Conservation (phyloP, 495 filamentous ascomycete species). For the Pyrenula massariospora region DNA sequence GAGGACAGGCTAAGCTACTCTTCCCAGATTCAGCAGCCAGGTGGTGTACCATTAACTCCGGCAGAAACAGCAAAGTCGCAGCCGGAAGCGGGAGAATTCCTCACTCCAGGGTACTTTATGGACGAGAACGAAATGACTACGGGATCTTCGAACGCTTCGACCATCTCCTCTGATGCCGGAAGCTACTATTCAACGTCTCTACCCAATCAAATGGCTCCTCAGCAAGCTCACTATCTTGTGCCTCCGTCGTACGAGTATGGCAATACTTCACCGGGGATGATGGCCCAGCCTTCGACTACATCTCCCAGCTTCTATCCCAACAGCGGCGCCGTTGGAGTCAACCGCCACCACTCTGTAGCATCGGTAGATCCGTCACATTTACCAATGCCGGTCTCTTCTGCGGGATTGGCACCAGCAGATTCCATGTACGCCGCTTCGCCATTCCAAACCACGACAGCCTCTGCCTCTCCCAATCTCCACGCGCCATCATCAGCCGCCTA, state of each 20-base stretch:
- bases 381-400: neutral
- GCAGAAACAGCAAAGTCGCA: neutral
- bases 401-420: neutral
- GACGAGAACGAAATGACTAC: neutral
- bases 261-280: neutral
- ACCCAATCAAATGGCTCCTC: neutral
- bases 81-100: neutral
- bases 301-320: neutral
- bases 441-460: neutral
- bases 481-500: conserved; percentile 15
- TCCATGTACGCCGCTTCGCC: neutral
- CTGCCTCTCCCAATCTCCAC: conserved; percentile 17
- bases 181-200: neutral
- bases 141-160: neutral
- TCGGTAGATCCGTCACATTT: neutral
- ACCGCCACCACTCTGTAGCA: neutral
- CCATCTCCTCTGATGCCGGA: neutral
- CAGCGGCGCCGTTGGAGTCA: neutral
- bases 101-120: neutral
- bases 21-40: neutral
- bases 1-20: neutral
- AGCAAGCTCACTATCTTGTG: neutral
- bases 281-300: neutral
- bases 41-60: neutral
- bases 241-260: neutral